A percentile compares a stretch with the other conserved stretches of the same genome.
Evolutionary conservation across 371 early-diverging fungal species (phyloP).

Genomic region (Globomyces sp.): DNA sequence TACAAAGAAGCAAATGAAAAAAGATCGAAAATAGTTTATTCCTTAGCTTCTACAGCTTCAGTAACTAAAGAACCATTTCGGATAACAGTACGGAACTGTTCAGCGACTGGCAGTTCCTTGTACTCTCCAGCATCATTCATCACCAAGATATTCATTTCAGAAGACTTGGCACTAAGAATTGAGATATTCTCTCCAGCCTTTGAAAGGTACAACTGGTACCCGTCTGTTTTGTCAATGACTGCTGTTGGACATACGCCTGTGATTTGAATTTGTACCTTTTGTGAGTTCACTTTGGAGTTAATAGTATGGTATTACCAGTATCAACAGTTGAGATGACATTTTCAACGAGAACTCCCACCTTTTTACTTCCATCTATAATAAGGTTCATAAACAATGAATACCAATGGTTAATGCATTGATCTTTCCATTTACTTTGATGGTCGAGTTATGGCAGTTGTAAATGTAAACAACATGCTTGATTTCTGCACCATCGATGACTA

Average conservation of each 20-base stretch:
- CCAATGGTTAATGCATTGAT: slow-evolving; percentile 86
- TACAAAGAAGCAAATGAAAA: no score
- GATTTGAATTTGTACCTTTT: slow-evolving; percentile 87
- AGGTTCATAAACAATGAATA: slow-evolving; percentile 18
- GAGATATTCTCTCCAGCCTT: slow-evolving; percentile 73
- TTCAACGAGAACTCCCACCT: slow-evolving; percentile 83
- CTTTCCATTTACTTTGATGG: slow-evolving; percentile 88
- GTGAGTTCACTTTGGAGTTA: slow-evolving; percentile 67
- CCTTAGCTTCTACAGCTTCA: slow-evolving; percentile 77
- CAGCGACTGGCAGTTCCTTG: slow-evolving; percentile 83
- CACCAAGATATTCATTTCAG: slow-evolving; percentile 79
- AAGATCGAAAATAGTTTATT: slow-evolving; percentile 28
- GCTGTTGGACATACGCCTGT: slow-evolving; percentile 80
- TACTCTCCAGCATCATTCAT: slow-evolving; percentile 73
- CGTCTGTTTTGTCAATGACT: slow-evolving; percentile 90
- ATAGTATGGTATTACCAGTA: slow-evolving; percentile 26
- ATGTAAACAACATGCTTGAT: slow-evolving; percentile 90
- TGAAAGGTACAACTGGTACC: slow-evolving; percentile 82
- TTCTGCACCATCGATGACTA: slow-evolving; percentile 76
- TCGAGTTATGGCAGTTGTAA: slow-evolving; percentile 85
- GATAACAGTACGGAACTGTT: slow-evolving; percentile 86
- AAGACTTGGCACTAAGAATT: slow-evolving; percentile 87
- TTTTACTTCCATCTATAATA: slow-evolving; percentile 73
- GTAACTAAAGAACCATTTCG: slow-evolving; percentile 78
- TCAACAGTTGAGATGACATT: slow-evolving; percentile 85